Evolutionary conservation across 2,329 filamentous ascomycete genomes (phyloP).

Genomic region (Venturiaceae sp.): DNA sequence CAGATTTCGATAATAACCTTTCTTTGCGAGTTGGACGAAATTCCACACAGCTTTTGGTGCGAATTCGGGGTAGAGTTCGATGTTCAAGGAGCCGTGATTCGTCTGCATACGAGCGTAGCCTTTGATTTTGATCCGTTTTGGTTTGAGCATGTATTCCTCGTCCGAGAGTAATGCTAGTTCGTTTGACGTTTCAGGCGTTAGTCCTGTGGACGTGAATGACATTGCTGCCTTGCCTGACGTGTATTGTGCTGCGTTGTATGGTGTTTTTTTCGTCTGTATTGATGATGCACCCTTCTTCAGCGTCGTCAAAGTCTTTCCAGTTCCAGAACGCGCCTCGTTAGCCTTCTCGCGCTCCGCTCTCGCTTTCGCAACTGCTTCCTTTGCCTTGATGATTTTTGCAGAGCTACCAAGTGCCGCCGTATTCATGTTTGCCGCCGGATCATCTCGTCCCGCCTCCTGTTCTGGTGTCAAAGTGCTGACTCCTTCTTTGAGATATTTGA

Average conservation of each 20-base stretch:
- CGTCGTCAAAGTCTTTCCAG: slow-evolving; percentile 12
- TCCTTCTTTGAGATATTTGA: slow-evolving; percentile 83
- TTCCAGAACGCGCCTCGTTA: slow-evolving; percentile 11
- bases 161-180: slow-evolving; percentile 81
- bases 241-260: slow-evolving; percentile 80
- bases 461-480: slow-evolving; percentile 55
- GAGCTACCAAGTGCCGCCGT: slow-evolving; percentile 66
- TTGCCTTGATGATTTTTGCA: slow-evolving; percentile 79
- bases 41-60: slow-evolving; percentile 96
- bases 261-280: slow-evolving; percentile 29
- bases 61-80: slow-evolving; percentile 84
- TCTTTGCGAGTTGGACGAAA: slow-evolving; percentile 78
- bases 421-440: slow-evolving; percentile 59
- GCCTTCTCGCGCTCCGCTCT: slow-evolving; percentile 55
- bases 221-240: slow-evolving; percentile 87
- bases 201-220: slow-evolving; percentile 87
- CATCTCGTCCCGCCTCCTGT: slow-evolving; percentile 56
- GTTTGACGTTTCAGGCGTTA: slow-evolving; percentile 84
- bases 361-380: slow-evolving; percentile 86
- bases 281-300: slow-evolving; percentile 12
- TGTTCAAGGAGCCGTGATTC: slow-evolving; percentile 70
- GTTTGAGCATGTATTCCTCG: slow-evolving; percentile 94
- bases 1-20: slow-evolving; percentile 79
- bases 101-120: slow-evolving; percentile 89
- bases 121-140: slow-evolving; percentile 77